A percentile compares a stretch with the other conserved stretches of the same genome.
Conservation (phyloP, 306 rosid genomes). For the Rosa persica region DNA sequence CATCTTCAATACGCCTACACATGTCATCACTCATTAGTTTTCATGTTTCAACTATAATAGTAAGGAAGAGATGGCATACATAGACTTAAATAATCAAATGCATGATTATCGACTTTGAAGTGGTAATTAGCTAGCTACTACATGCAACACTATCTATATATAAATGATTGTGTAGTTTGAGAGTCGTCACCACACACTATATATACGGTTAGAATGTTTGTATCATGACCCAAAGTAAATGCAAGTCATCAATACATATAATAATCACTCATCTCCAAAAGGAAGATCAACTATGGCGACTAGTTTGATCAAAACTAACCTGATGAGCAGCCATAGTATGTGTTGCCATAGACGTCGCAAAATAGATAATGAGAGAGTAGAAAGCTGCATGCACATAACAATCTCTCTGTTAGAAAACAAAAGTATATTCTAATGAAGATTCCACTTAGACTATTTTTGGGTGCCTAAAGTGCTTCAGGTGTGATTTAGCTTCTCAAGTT, state of each 20-base stretch:
- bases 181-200: conserved; percentile 96
- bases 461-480: not conserved
- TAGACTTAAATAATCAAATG: too few relatives aligned
- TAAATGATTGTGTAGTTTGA: conserved; percentile 94
- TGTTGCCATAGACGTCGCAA: conserved; percentile 86
- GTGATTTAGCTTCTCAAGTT: not conserved
- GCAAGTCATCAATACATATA: conserved; percentile 23
- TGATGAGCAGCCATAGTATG: conserved; percentile 93
- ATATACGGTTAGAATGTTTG: conserved; percentile 76
- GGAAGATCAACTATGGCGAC: conserved; percentile 18
- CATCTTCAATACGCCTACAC: too few relatives aligned
- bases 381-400: conserved; percentile 66
- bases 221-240: conserved; percentile 71
- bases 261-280: conserved; percentile 20
- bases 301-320: conserved; percentile 40
- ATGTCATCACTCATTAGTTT: too few relatives aligned
- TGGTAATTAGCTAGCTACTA: too few relatives aligned
- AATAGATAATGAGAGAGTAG: conserved; percentile 67
- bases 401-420: not conserved
- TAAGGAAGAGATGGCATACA: too few relatives aligned
- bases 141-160: conserved; percentile 19
- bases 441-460: not conserved
- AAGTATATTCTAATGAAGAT: not conserved
- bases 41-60: too few relatives aligned
- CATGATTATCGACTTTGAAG: too few relatives aligned